Percentiles rank a stretch among this genome's conserved stretches.
These are phyloP conservation scores for Cryptococcus wingfieldii DNA, from an alignment of 1,284 basidiomycete genomes.

Conservation along the genomic window DNA sequence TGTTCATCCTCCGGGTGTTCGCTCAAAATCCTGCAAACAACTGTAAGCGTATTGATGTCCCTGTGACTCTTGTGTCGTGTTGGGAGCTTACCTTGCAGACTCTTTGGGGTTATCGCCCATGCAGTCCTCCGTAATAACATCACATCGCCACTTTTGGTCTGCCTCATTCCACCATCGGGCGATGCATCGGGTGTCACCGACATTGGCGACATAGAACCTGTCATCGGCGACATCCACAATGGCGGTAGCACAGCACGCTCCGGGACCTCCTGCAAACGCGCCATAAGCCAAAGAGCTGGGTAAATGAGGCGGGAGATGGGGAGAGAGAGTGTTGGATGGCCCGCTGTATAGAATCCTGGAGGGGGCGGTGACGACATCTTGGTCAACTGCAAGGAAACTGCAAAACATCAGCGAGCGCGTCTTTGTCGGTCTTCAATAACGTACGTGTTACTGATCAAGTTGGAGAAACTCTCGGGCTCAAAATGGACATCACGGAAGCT, in stretches of 20 bases:
- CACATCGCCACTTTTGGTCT: constrained; percentile 74
- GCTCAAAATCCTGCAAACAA: constrained; percentile 62
- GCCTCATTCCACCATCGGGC: constrained; percentile 76
- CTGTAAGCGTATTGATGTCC: not conserved
- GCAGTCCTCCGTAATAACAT: constrained; percentile 90
- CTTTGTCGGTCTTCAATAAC: not conserved
- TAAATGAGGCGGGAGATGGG: not conserved
- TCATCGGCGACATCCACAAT: constrained; percentile 72
- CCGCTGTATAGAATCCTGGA: constrained; percentile 45
- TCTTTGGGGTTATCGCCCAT: constrained; percentile 88
- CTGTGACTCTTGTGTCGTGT: not conserved
- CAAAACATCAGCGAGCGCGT: not conserved
- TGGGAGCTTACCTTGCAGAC: constrained; percentile 43
- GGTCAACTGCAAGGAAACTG: constrained; percentile 51
- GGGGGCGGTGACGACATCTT: constrained; percentile 51
- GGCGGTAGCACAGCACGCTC: constrained; percentile 80
- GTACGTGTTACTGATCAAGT: constrained; percentile 9
- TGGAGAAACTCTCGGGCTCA: not conserved
- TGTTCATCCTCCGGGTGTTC: constrained; percentile 76
- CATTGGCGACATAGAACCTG: constrained; percentile 80
- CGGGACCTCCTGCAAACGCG: constrained; percentile 47
- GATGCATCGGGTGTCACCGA: constrained; percentile 90
- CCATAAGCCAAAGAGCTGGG: constrained; percentile 55
- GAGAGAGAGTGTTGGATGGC: constrained; percentile 26
- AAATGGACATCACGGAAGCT: not conserved